Percentiles rank a stretch among this genome's conserved stretches.
phyloP scores from a whole-genome alignment of 1,284 basidiomycete genomes.

The Coniferiporia weirii region DNA sequence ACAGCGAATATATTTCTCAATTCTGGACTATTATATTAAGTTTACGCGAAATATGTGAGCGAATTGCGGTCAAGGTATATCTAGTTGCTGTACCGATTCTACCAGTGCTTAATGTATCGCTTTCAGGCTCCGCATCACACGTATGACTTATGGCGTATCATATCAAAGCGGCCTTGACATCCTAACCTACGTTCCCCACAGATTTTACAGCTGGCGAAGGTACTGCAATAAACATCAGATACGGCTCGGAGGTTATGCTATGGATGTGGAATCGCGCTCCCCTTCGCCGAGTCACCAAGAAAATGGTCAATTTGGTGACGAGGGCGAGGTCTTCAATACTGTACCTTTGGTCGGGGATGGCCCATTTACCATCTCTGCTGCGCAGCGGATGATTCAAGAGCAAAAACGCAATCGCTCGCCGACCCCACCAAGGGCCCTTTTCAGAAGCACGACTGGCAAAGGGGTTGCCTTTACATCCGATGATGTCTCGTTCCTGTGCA shows the following conservation, averaged over 20 bases:
- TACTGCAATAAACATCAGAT: constrained; percentile 87
- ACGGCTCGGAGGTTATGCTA: constrained; percentile 71
- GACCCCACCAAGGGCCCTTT: constrained; percentile 69
- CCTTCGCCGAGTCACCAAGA: constrained; percentile 39
- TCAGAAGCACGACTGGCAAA: constrained; percentile 77
- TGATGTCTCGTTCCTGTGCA: constrained; percentile 67
- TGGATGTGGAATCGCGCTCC: constrained; percentile 49
- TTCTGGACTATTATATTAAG: constrained; percentile 30
- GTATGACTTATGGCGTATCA: constrained; percentile 35
- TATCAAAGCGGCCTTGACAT: constrained; percentile 9
- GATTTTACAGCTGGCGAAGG: constrained; percentile 83
- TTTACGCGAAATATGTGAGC: constrained; percentile 76
- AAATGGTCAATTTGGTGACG: constrained; percentile 36
- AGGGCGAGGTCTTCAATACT: constrained; percentile 25
- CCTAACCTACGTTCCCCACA: constrained; percentile 24
- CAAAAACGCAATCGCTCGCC: constrained; percentile 57
- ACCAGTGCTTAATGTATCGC: not conserved
- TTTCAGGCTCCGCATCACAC: constrained; percentile 75
- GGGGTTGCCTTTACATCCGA: constrained; percentile 80
- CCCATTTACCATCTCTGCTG: constrained; percentile 41
- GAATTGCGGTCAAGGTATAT: constrained; percentile 70
- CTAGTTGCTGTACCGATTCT: constrained; percentile 4
- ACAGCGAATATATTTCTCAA: not conserved
- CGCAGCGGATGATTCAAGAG: constrained; percentile 38
- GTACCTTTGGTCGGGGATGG: constrained; percentile 31